A percentile compares a stretch with the other conserved stretches of the same genome.
phyloP scores from a whole-genome alignment of 306 rosid species.

The Prunus salicina region DNA sequence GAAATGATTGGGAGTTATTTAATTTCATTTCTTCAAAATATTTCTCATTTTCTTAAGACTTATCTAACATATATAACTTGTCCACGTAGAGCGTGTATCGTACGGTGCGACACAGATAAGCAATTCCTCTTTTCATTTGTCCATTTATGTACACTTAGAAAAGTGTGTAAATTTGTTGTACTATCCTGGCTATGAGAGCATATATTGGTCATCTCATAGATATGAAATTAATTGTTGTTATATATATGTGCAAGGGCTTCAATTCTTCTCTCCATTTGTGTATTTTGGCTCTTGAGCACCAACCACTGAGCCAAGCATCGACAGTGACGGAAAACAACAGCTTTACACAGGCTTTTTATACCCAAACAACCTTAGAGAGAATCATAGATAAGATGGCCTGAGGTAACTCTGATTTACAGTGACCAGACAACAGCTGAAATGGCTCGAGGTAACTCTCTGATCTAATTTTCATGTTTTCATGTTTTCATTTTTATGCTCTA shows the following conservation, averaged over 20 bases:
- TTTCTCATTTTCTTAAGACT: not conserved
- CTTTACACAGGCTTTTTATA: not conserved
- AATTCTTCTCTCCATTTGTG: not conserved
- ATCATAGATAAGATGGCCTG: not conserved
- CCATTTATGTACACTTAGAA: not conserved
- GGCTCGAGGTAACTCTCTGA: conserved; percentile 24
- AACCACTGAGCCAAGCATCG: not conserved
- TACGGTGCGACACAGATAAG: not conserved
- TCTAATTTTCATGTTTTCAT: not conserved
- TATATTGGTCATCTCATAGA: not conserved
- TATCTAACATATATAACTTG: not conserved
- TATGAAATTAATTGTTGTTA: conserved; percentile 1
- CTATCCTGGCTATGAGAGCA: not conserved
- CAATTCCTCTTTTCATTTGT: not conserved
- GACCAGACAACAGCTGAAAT: conserved; percentile 3
- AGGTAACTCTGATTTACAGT: too few relatives aligned
- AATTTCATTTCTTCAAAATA: not conserved
- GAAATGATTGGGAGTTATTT: not conserved
- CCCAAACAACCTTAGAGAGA: not conserved
- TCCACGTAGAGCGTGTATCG: not conserved
- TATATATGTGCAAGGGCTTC: not conserved
- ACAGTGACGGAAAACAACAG: not conserved
- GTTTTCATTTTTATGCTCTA: not conserved
- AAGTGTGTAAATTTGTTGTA: not conserved
- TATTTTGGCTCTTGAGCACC: not conserved